Evolutionary conservation across 306 rosid species (phyloP).

Genomic region (Vigna nakashimae): DNA sequence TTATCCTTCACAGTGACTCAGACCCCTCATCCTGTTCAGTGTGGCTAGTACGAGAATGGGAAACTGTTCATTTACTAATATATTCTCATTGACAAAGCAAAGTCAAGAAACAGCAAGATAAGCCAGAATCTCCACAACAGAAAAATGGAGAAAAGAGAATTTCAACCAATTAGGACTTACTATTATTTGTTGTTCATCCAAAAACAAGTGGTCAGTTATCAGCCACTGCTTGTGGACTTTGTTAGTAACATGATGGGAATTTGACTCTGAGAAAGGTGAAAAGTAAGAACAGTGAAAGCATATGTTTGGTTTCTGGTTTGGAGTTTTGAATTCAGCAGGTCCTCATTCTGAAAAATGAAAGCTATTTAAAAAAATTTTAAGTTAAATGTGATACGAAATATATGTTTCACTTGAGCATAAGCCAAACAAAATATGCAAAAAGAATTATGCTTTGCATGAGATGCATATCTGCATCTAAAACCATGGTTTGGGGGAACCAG

Average conservation of each 20-base stretch:
- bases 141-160: conserved; percentile 24
- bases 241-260: conserved; percentile 15
- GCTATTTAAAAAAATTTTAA: too few species aligned
- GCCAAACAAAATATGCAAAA: too few species aligned
- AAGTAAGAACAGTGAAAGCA: neutral
- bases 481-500: too few species aligned
- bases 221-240: conserved; percentile 32
- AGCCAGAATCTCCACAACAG: conserved; percentile 33
- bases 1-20: conserved; percentile 18
- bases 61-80: neutral
- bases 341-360: too few species aligned
- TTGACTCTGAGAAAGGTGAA: conserved; percentile 28
- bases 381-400: too few species aligned
- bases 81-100: conserved; percentile 20
- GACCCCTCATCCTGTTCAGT: neutral
- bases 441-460: too few species aligned
- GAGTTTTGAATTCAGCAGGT: too few species aligned
- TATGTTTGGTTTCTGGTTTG: too few species aligned
- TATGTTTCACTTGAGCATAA: too few species aligned
- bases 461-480: too few species aligned
- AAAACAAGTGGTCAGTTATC: conserved; percentile 25
- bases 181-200: conserved; percentile 10
- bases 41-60: conserved; percentile 2
- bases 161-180: conserved; percentile 21
- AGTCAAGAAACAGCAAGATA: conserved; percentile 42